A percentile compares a stretch with the other conserved stretches of the same genome.
These are phyloP conservation scores for Arthroderma uncinatum DNA, from an alignment of 2,329 filamentous ascomycete genomes.

Conservation along the genomic window DNA sequence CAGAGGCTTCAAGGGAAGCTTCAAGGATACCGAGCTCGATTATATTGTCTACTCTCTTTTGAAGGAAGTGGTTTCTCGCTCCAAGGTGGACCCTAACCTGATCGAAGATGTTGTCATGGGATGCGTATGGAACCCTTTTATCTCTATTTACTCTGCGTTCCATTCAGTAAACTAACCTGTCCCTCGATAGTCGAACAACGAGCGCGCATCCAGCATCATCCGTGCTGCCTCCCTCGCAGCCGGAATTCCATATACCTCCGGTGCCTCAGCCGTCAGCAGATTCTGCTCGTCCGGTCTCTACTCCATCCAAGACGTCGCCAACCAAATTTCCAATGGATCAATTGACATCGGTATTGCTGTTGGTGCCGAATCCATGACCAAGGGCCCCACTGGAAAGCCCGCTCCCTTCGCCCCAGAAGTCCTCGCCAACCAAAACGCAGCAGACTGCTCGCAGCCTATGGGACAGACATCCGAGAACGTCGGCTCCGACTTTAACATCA, in stretches of 20 bases:
- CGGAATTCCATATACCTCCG: conserved; percentile 82
- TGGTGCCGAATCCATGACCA: conserved; percentile 81
- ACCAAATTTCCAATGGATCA: conserved; percentile 65
- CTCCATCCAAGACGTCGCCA: conserved; percentile 87
- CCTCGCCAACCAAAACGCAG: conserved; percentile 61
- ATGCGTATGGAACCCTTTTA: conserved; percentile 52
- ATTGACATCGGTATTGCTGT: conserved; percentile 83
- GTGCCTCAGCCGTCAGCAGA: conserved; percentile 73
- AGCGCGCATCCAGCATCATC: conserved; percentile 68
- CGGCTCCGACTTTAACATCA: conserved; percentile 75
- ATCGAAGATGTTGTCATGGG: conserved; percentile 87
- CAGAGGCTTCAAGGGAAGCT: conserved; percentile 81
- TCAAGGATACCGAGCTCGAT: conserved; percentile 90
- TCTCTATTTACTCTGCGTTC: neutral
- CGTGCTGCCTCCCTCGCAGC: conserved; percentile 82
- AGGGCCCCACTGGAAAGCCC: conserved; percentile 57
- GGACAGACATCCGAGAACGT: conserved; percentile 97
- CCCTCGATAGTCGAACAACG: neutral
- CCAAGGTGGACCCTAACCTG: conserved; percentile 65
- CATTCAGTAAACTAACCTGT: neutral
- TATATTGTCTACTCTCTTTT: conserved; percentile 73
- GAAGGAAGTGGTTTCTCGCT: conserved; percentile 60
- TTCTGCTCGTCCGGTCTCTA: conserved; percentile 97
- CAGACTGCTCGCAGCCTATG: conserved; percentile 90
- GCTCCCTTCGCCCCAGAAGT: conserved; percentile 66